These are phyloP conservation scores for Diaporthe sp. DNA, from an alignment of 2,329 filamentous ascomycete species.

Conservation along the genomic window DNA sequence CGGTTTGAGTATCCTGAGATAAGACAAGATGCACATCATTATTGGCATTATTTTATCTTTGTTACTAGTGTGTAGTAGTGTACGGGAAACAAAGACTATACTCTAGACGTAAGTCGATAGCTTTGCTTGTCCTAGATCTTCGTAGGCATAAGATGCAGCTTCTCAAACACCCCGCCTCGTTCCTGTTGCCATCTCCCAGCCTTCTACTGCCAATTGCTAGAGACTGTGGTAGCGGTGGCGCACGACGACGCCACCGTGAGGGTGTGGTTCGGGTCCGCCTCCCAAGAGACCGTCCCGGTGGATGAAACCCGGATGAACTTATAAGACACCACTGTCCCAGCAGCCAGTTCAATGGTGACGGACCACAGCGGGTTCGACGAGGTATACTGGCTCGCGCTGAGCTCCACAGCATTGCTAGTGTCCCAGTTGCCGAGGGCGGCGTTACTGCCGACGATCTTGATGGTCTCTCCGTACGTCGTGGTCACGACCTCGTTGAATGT, in stretches of 20 bases:
- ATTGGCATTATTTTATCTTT: slow-evolving; percentile 2
- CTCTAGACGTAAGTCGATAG: slow-evolving; percentile 18
- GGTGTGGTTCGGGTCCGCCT: slow-evolving; percentile 68
- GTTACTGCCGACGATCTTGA: slow-evolving; percentile 74
- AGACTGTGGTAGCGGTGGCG: slow-evolving; percentile 45
- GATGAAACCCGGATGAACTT: slow-evolving; percentile 75
- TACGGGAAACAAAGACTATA: neutral
- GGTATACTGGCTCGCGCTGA: slow-evolving; percentile 72
- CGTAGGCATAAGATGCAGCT: neutral
- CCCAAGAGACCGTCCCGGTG: slow-evolving; percentile 72
- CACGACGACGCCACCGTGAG: slow-evolving; percentile 52
- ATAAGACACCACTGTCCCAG: slow-evolving; percentile 71
- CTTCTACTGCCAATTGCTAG: slow-evolving; percentile 50
- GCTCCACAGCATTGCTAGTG: slow-evolving; percentile 62
- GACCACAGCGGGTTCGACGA: slow-evolving; percentile 72
- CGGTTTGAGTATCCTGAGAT: neutral
- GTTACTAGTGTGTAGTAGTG: neutral
- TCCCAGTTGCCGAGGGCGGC: slow-evolving; percentile 74
- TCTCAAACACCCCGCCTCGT: neutral
- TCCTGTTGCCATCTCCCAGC: neutral
- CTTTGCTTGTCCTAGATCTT: neutral
- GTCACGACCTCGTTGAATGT: slow-evolving; percentile 71
- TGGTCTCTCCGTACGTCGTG: slow-evolving; percentile 72
- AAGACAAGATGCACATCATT: neutral
- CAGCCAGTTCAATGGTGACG: slow-evolving; percentile 64